Percentiles rank a stretch among this genome's conserved stretches.
These are phyloP conservation scores for Lathyrus sativus DNA, from an alignment of 306 rosid species.

Conservation along the genomic window DNA sequence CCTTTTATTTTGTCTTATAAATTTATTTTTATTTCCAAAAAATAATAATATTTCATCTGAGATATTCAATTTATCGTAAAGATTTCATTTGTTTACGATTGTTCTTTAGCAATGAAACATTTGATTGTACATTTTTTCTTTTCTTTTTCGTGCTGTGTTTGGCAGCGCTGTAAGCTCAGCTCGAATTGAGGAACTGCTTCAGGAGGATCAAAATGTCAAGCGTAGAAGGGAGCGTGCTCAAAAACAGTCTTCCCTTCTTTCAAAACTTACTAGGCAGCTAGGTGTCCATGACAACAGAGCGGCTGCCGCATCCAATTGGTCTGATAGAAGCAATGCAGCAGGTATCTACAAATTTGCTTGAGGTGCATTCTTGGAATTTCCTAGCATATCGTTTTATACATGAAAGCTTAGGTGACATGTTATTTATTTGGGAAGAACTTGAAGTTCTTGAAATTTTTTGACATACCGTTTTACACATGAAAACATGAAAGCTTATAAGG, in stretches of 20 bases:
- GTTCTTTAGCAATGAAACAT: conserved; percentile 22
- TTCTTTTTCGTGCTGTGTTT: conserved; percentile 30
- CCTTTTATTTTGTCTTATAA: conserved; percentile 21
- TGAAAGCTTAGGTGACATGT: conserved; percentile 21
- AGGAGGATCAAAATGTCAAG: conserved; percentile 53
- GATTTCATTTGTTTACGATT: conserved; percentile 10
- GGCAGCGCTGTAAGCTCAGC: conserved; percentile 57
- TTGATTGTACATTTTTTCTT: not conserved
- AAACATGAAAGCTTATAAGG: conserved; percentile 18
- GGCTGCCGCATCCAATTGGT: conserved; percentile 52
- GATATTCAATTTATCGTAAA: conserved; percentile 26
- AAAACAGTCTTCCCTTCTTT: conserved; percentile 61
- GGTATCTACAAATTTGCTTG: conserved; percentile 40
- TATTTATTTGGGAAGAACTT: conserved; percentile 12
- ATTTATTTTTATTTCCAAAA: not conserved
- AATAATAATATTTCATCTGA: conserved; percentile 5
- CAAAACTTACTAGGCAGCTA: conserved; percentile 55
- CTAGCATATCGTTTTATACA: not conserved
- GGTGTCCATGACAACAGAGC: conserved; percentile 58
- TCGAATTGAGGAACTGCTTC: conserved; percentile 56
- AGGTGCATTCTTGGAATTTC: conserved; percentile 32
- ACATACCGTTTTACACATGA: conserved; percentile 3
- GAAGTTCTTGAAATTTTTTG: conserved; percentile 32
- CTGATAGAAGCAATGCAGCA: conserved; percentile 46
- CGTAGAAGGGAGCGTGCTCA: conserved; percentile 55